Evolutionary conservation across 1,284 basidiomycete species (phyloP), one percentile per base, ranked within the genome.

Genomic region (Boletus hoseneyae): DNA sequence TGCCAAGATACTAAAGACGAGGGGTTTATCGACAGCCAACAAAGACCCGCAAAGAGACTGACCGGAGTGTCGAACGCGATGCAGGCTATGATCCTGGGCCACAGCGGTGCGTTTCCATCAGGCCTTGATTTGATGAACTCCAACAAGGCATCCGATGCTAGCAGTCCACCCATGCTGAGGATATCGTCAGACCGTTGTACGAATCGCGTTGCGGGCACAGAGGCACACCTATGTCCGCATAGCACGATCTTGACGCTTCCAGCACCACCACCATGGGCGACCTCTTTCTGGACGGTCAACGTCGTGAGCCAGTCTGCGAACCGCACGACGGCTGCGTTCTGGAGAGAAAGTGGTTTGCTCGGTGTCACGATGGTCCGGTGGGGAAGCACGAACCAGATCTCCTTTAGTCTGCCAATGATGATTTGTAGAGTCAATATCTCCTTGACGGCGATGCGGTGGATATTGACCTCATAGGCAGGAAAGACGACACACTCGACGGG

Each of bases 11-110:
- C 90, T 94, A 52, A 43, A 43, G 41, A 51, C 32, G 21, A 29
- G 35, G 8, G 35, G 15, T 23, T 50, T 30, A 47, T 38, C 25
- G 19, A 42, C n/a, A 19, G 29, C 8, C 13, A 25, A 39, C 21
- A 0, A 25, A 7, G 42, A 50, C 13, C 12, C 30, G 40, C 38
- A 19, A 47, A 51, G 12, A 25, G 42, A 65, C 85, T 61, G 69
- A 91, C 91, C 7, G 93, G 95, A 1, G 95, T 96, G 63, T 97
- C 95, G 63, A 88, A 97, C 1, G 94, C 89, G 50, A 92, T 72
- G 54, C 86, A 87, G 6, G 84, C 90, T 33, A 90, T 75, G 42
- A 94, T 86, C 42, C 79, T 81, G 2, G 91, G 92, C 91, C 92
- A 94, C 2, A 93, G 67, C 0, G 86, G 85, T 2, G 81, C 78